phyloP scores from a whole-genome alignment of 2,329 filamentous ascomycete genomes.

The Capronia epimyces region DNA sequence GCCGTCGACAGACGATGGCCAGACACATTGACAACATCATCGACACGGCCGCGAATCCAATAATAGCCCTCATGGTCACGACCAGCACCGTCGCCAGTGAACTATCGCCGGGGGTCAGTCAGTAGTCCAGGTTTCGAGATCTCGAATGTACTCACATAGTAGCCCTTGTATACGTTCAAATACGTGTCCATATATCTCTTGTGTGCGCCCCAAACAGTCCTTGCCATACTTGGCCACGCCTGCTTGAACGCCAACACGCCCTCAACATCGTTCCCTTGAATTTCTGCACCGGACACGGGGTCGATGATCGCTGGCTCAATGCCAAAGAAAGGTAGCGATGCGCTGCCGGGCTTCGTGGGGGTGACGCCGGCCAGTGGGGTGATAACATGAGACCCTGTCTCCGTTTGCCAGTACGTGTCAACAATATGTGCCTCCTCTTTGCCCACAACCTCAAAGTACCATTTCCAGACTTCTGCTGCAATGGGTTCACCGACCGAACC shows the following conservation, averaged over 20 bases:
- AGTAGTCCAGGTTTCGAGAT: background rate
- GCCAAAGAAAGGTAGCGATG: conserved; percentile 95
- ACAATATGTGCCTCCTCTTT: conserved; percentile 90
- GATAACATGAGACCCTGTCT: conserved; percentile 95
- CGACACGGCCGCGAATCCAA: conserved; percentile 98
- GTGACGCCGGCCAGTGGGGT: conserved; percentile 88
- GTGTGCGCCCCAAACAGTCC: conserved; percentile 95
- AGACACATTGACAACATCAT: conserved; percentile 97
- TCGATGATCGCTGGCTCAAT: conserved; percentile 98
- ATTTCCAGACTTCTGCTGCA: conserved; percentile 97
- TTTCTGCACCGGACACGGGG: conserved; percentile 87
- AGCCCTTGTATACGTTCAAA: conserved; percentile 93
- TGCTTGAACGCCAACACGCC: conserved; percentile 96
- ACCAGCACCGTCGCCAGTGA: conserved; percentile 73
- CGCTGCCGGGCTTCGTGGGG: conserved; percentile 92
- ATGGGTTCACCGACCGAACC: conserved; percentile 97
- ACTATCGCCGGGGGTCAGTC: conserved; percentile 33
- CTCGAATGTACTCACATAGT: conserved; percentile 68
- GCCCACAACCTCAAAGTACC: conserved; percentile 94
- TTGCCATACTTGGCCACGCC: conserved; percentile 96
- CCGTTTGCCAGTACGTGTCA: conserved; percentile 99
- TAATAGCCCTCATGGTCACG: conserved; percentile 98
- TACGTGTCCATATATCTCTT: conserved; percentile 99
- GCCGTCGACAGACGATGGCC: conserved; percentile 94
- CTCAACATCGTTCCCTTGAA: conserved; percentile 93